These are phyloP conservation scores for Epichloe amarillans DNA, from an alignment of 2,329 filamentous ascomycete species.

Conservation along the genomic window DNA sequence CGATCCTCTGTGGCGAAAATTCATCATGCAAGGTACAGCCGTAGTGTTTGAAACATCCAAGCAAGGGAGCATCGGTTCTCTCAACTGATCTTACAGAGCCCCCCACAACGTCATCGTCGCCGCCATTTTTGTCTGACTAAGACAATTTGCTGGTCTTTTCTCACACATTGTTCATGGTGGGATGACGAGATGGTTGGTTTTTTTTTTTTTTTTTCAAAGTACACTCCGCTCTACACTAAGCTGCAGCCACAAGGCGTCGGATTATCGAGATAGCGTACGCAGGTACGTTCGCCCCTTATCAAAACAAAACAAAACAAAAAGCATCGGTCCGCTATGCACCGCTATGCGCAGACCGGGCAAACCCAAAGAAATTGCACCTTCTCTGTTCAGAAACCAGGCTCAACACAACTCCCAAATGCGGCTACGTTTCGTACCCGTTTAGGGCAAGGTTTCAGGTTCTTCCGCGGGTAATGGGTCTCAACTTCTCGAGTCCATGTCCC, in stretches of 20 bases:
- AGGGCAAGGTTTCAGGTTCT: neutral
- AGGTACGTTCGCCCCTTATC: no score
- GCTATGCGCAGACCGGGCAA: neutral
- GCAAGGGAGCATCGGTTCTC: slow-evolving; percentile 4
- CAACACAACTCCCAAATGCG: neutral
- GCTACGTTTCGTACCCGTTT: neutral
- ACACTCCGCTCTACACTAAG: neutral
- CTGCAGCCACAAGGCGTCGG: neutral
- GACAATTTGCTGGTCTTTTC: neutral
- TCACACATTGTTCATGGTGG: neutral
- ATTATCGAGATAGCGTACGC: neutral
- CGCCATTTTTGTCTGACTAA: neutral
- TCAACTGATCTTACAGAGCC: neutral
- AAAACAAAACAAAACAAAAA: neutral
- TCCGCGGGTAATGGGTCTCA: neutral
- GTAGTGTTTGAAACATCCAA: neutral
- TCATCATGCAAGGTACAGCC: slow-evolving; percentile 4
- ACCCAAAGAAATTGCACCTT: neutral
- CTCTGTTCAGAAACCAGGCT: neutral
- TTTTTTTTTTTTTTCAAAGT: no score
- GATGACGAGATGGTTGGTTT: neutral
- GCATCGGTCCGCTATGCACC: neutral
- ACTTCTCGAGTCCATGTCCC: neutral
- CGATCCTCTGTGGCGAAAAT: neutral
- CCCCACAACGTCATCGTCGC: slow-evolving; percentile 2